Evolutionary conservation across 2,329 filamentous ascomycete genomes (phyloP).

Genomic region (Aspergillus ruber): DNA sequence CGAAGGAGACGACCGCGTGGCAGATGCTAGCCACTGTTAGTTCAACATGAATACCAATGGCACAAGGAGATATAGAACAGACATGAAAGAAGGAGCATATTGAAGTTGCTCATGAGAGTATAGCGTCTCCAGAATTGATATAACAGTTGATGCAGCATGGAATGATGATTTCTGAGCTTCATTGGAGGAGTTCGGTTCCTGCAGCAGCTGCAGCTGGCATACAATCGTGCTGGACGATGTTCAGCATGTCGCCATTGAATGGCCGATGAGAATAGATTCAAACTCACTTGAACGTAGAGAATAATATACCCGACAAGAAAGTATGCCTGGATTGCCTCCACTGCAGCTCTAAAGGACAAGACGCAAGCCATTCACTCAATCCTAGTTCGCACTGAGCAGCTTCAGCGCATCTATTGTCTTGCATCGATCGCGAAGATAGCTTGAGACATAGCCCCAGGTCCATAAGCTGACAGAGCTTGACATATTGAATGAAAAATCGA

Average conservation of each 20-base stretch:
- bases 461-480: slow-evolving; percentile 11
- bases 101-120: slow-evolving; percentile 5
- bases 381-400: slow-evolving; percentile 9
- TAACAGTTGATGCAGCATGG: slow-evolving; percentile 7
- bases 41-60: background rate
- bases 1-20: slow-evolving; percentile 8
- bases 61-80: background rate
- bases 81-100: slow-evolving; percentile 9
- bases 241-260: background rate
- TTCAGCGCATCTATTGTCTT: slow-evolving; percentile 1
- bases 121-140: slow-evolving; percentile 9
- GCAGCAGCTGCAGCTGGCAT: slow-evolving; percentile 8
- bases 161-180: slow-evolving; percentile 8
- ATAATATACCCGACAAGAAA: slow-evolving; percentile 6
- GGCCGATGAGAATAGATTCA: background rate
- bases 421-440: slow-evolving; percentile 5
- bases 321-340: slow-evolving; percentile 7
- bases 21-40: slow-evolving; percentile 7
- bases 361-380: slow-evolving; percentile 9
- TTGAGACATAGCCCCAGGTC: slow-evolving; percentile 8
- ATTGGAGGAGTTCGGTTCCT: slow-evolving; percentile 1
- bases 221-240: slow-evolving; percentile 5
- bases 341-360: slow-evolving; percentile 5
- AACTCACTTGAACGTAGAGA: slow-evolving; percentile 7
- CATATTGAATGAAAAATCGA: slow-evolving; percentile 9